Conservation (phyloP, 371 early-diverging fungal species). For the Lichtheimia hyalospora region DNA sequence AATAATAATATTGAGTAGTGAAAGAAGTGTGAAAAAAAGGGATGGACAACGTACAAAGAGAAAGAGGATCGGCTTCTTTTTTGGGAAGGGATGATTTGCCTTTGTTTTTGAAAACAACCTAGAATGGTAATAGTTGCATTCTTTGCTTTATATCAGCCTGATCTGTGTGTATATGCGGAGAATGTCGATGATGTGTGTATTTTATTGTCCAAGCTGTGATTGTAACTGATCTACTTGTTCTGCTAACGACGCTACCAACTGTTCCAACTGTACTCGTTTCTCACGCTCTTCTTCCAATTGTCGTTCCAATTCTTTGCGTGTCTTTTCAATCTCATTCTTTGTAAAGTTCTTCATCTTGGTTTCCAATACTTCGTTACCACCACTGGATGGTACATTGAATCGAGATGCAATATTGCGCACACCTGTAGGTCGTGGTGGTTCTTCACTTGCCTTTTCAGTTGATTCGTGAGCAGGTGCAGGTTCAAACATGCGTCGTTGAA, state of each 20-base stretch:
- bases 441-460: constrained; percentile 20
- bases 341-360: constrained; percentile 58
- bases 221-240: constrained; percentile 36
- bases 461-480: constrained; percentile 30
- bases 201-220: constrained; percentile 8
- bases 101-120: constrained; percentile 18
- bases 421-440: constrained; percentile 47
- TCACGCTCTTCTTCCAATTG: constrained; percentile 52
- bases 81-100: neutral
- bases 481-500: constrained; percentile 43
- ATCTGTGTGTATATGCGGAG: neutral
- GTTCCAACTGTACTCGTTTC: constrained; percentile 47
- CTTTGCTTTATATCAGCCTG: neutral
- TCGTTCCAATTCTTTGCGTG: constrained; percentile 46
- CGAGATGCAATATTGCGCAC: constrained; percentile 55
- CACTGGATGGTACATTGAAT: constrained; percentile 48
- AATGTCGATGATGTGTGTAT: constrained; percentile 5
- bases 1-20: neutral
- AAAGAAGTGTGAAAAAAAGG: neutral
- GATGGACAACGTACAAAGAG: constrained; percentile 6
- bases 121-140: constrained; percentile 18
- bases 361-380: constrained; percentile 56
- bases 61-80: neutral
- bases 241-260: constrained; percentile 39
- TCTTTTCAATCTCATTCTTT: constrained; percentile 58